Percentiles rank a stretch among this genome's conserved stretches.
phyloP scores from a whole-genome alignment of 306 rosid species.

The Trichosanthes truncata region DNA sequence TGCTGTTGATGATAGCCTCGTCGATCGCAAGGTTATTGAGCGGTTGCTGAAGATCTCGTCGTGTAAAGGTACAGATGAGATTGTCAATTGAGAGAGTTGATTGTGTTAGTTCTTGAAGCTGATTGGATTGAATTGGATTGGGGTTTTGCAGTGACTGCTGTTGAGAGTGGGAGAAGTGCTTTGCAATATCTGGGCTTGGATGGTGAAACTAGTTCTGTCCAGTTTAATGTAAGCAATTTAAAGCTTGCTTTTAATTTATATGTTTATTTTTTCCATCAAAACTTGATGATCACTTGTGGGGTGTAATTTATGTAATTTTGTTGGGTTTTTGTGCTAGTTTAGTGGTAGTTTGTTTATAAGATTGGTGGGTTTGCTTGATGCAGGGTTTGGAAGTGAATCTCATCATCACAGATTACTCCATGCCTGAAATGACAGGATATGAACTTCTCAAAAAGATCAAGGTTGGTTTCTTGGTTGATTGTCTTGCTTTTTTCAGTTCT shows the following conservation, averaged over 20 bases:
- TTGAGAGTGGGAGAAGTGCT: slow-evolving; percentile 90
- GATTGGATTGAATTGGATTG: slow-evolving; percentile 5
- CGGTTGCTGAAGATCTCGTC: slow-evolving; percentile 63
- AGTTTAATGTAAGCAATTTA: slow-evolving; percentile 50
- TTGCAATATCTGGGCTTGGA: slow-evolving; percentile 85
- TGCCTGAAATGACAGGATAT: slow-evolving; percentile 99
- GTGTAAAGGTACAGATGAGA: slow-evolving; percentile 46
- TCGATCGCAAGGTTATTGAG: slow-evolving; percentile 83
- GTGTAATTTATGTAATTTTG: too few species aligned
- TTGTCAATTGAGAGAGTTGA: neutral
- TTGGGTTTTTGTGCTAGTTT: neutral
- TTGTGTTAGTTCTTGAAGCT: neutral
- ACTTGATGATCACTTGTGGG: neutral
- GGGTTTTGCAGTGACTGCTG: slow-evolving; percentile 64
- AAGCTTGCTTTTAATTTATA: too few species aligned
- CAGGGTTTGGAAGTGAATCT: slow-evolving; percentile 83
- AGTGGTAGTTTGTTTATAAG: neutral
- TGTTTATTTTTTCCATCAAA: too few species aligned
- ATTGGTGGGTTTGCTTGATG: slow-evolving; percentile 7
- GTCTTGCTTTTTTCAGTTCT: neutral
- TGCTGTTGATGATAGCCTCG: slow-evolving; percentile 80
- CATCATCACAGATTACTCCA: slow-evolving; percentile 89
- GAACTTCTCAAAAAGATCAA: slow-evolving; percentile 86
- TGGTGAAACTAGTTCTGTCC: slow-evolving; percentile 53
- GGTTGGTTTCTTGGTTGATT: slow-evolving; percentile 26